phyloP scores from a whole-genome alignment of 73 alveolate species.

The Stentor roeselii region DNA sequence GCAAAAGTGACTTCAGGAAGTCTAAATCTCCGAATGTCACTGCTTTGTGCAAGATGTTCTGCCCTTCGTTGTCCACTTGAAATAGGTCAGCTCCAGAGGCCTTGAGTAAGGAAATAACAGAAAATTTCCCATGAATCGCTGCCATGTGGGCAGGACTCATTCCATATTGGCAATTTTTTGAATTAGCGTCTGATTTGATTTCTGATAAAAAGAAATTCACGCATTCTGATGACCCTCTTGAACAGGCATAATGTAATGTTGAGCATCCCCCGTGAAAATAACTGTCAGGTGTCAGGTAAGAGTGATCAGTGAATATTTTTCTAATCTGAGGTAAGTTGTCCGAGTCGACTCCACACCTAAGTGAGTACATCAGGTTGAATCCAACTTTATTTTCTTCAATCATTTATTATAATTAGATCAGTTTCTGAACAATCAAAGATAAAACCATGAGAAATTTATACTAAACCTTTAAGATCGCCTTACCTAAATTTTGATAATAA shows the following conservation, averaged over 20 bases:
- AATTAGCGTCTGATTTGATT: not conserved
- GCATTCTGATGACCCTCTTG: not conserved
- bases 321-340: conserved; percentile 6
- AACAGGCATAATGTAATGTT: conserved; percentile 17
- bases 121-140: not conserved
- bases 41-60: conserved; percentile 20
- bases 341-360: conserved; percentile 12
- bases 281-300: not conserved
- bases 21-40: not conserved
- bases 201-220: conserved; percentile 1
- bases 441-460: not conserved
- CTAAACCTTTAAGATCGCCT: not conserved
- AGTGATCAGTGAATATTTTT: not conserved
- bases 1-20: not conserved
- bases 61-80: not conserved
- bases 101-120: not conserved
- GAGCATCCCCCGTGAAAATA: conserved; percentile 11
- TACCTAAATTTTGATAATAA: not conserved
- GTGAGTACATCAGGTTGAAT: not conserved
- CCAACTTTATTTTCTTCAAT: not conserved
- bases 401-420: not conserved
- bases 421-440: not conserved
- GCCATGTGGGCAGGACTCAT: conserved; percentile 12
- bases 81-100: not conserved
- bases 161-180: conserved; percentile 13